A percentile compares a stretch with the other conserved stretches of the same genome.
Evolutionary conservation across 1,139 yeast genomes (phyloP).

Genomic region (Barnettozyma hawaiiensis): DNA sequence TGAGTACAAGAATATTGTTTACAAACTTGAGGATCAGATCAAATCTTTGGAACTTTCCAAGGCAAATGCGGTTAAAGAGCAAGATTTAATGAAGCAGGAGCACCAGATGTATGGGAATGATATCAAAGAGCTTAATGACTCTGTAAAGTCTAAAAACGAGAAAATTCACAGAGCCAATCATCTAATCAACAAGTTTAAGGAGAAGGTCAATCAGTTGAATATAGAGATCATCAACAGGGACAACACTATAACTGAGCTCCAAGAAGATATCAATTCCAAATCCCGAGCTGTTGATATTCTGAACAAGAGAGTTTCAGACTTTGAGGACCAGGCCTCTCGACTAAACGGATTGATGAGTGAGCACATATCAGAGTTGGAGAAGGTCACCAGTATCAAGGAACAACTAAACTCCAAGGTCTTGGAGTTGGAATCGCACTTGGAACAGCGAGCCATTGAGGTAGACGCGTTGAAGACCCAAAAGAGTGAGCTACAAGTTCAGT

Average conservation of each 20-base stretch:
- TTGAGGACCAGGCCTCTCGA: conserved; percentile 26
- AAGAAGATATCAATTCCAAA: conserved; percentile 27
- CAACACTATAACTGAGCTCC: conserved; percentile 26
- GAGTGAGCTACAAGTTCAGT: background rate
- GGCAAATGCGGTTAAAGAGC: conserved; percentile 23
- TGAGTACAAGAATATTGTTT: conserved; percentile 20
- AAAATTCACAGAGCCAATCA: conserved; percentile 16
- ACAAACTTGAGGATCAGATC: conserved; percentile 25
- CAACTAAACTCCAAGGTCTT: background rate
- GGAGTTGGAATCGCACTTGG: conserved; percentile 1
- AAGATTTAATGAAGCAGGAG: conserved; percentile 25
- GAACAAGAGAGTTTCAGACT: conserved; percentile 15
- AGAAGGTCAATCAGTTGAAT: conserved; percentile 31
- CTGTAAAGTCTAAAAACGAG: conserved; percentile 26
- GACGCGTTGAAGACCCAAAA: background rate
- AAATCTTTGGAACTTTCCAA: conserved; percentile 25
- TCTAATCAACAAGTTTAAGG: conserved; percentile 26
- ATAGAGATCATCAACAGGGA: conserved; percentile 38
- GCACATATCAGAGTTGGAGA: conserved; percentile 7
- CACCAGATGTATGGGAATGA: conserved; percentile 25
- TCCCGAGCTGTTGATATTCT: conserved; percentile 17
- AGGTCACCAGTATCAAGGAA: background rate
- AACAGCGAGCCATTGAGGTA: background rate
- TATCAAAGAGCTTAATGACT: conserved; percentile 26
- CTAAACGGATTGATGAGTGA: conserved; percentile 9